These are phyloP conservation scores for Aureobasidium sp. DNA, from an alignment of 2,329 filamentous ascomycete genomes.

Conservation along the genomic window DNA sequence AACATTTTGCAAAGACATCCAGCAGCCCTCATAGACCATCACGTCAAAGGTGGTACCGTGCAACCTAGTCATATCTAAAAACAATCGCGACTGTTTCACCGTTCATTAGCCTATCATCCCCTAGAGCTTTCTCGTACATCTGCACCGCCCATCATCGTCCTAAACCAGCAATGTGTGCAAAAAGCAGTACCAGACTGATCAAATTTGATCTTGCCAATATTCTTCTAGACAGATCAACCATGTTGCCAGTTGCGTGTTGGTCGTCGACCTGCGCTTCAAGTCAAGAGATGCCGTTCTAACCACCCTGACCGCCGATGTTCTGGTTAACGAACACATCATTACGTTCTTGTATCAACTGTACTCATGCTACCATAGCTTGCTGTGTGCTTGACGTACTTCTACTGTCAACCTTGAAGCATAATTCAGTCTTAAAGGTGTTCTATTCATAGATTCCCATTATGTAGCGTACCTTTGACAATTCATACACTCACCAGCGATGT, in stretches of 20 bases:
- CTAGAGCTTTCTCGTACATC: neutral
- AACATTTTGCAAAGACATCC: neutral
- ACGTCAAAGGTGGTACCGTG: neutral
- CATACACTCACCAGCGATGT: too few relatives aligned
- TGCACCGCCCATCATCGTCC: neutral
- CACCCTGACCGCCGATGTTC: neutral
- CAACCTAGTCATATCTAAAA: neutral
- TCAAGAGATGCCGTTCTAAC: neutral
- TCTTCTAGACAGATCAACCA: neutral
- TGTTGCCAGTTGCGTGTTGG: neutral
- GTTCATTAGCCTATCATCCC: neutral
- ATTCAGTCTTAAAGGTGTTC: neutral
- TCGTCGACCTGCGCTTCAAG: neutral
- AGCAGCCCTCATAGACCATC: neutral
- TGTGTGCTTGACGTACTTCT: neutral
- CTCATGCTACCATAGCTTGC: neutral
- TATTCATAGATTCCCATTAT: too few relatives aligned
- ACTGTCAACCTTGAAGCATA: neutral
- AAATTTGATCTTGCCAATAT: neutral
- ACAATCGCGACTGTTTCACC: constrained; percentile 9
- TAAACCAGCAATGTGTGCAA: neutral
- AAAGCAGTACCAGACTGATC: neutral
- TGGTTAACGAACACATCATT: neutral
- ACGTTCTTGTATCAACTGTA: neutral
- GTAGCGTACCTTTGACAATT: too few relatives aligned